These are phyloP conservation scores for Colletotrichum sp. DNA, from an alignment of 2,329 filamentous ascomycete species.

Conservation along the genomic window DNA sequence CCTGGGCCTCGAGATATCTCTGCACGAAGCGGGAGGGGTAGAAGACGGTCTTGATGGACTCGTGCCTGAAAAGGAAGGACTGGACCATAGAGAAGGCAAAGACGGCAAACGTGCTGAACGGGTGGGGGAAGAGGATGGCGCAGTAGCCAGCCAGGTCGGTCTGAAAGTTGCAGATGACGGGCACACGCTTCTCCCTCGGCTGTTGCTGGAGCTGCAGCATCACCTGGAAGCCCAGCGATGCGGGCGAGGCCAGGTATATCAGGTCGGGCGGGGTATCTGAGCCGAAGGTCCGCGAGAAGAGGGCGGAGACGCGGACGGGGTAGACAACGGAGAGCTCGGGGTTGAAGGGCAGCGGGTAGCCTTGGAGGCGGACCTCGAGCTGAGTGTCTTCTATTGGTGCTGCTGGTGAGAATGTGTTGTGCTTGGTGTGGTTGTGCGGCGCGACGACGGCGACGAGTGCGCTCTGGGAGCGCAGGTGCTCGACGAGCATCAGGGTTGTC, in stretches of 20 bases:
- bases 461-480: conserved; percentile 68
- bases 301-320: conserved; percentile 66
- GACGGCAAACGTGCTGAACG: conserved; percentile 65
- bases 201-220: conserved; percentile 72
- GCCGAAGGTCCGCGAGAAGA: conserved; percentile 66
- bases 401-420: conserved; percentile 58
- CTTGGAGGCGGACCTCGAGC: conserved; percentile 63
- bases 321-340: conserved; percentile 74
- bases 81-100: conserved; percentile 68
- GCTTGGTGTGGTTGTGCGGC: conserved; percentile 59
- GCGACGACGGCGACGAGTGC: conserved; percentile 71
- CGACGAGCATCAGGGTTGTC: conserved; percentile 72
- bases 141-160: conserved; percentile 74
- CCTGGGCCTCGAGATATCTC: conserved; percentile 62
- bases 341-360: conserved; percentile 73
- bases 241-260: conserved; percentile 73
- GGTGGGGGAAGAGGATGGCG: conserved; percentile 69
- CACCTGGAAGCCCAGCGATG: conserved; percentile 73
- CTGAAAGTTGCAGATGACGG: conserved; percentile 72
- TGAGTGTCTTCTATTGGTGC: conserved; percentile 24
- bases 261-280: conserved; percentile 59
- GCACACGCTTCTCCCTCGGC: conserved; percentile 55
- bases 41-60: conserved; percentile 68
- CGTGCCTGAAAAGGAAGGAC: conserved; percentile 68
- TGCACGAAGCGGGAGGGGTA: conserved; percentile 70